Evolutionary conservation across 1,284 basidiomycete genomes (phyloP).

Genomic region (Microbotryomycetes sp.): DNA sequence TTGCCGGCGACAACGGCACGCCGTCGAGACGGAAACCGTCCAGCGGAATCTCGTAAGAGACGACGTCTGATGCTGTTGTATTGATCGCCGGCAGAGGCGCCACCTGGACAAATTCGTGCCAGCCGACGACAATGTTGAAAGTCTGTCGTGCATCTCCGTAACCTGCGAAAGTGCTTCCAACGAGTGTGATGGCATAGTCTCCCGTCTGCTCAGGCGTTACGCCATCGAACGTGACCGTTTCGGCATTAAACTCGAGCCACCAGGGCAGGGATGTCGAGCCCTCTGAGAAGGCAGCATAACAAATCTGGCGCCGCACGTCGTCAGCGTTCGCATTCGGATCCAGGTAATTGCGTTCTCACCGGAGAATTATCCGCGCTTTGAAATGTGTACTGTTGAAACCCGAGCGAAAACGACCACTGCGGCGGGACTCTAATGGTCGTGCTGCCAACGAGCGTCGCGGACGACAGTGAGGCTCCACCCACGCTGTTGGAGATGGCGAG

Average conservation of each 20-base stretch:
- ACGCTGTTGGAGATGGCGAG: slow-evolving; percentile 58
- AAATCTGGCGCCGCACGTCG: slow-evolving; percentile 44
- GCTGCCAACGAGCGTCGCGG: slow-evolving; percentile 43
- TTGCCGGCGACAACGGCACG: slow-evolving; percentile 38
- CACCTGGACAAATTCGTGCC: slow-evolving; percentile 56
- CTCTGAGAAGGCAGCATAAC: slow-evolving; percentile 57
- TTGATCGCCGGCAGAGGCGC: slow-evolving; percentile 55
- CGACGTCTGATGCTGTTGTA: slow-evolving; percentile 46
- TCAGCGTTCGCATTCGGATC: background rate
- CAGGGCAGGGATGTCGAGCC: slow-evolving; percentile 63
- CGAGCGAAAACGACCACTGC: slow-evolving; percentile 84
- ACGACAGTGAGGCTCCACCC: slow-evolving; percentile 48
- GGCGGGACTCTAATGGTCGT: slow-evolving; percentile 69
- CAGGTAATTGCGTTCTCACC: slow-evolving; percentile 15
- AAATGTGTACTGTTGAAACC: slow-evolving; percentile 66
- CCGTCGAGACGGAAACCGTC: slow-evolving; percentile 56
- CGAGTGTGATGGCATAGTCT: slow-evolving; percentile 26
- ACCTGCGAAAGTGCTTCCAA: slow-evolving; percentile 31
- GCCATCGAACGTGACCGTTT: slow-evolving; percentile 68
- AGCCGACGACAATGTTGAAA: slow-evolving; percentile 42
- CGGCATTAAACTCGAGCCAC: slow-evolving; percentile 66
- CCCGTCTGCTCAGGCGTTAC: slow-evolving; percentile 50
- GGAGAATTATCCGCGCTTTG: slow-evolving; percentile 37
- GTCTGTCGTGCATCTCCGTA: slow-evolving; percentile 31
- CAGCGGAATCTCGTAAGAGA: slow-evolving; percentile 38